Conservation (phyloP, 257 asterid species). For the Lycium barbarum region DNA sequence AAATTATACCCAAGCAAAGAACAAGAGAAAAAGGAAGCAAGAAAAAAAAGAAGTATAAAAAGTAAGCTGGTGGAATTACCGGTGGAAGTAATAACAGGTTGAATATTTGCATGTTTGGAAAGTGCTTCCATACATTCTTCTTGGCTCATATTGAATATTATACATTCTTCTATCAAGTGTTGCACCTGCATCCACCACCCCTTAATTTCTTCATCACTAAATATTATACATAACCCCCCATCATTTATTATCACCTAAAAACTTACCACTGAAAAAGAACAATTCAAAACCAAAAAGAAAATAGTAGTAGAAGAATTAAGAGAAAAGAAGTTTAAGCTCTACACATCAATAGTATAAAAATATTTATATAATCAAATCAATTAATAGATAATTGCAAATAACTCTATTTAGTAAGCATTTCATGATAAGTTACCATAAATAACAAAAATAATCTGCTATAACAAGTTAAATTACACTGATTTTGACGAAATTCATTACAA, state of each 20-base stretch:
- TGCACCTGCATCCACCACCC: constrained; percentile 43
- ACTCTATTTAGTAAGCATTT: too few species aligned
- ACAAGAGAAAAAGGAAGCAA: not conserved
- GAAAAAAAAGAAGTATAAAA: not conserved
- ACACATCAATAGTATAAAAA: not conserved
- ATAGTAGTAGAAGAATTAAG: too few species aligned
- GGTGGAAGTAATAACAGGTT: constrained; percentile 56
- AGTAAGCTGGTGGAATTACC: constrained; percentile 29
- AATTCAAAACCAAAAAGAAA: too few species aligned
- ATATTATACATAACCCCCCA: not conserved
- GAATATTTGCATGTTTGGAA: constrained; percentile 56
- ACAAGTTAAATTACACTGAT: too few species aligned
- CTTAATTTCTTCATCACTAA: not conserved
- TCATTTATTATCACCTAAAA: not conserved
- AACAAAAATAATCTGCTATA: too few species aligned
- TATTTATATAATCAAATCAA: not conserved
- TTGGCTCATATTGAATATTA: constrained; percentile 50
- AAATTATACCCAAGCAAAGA: not conserved
- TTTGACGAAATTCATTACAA: not conserved
- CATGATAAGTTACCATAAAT: too few species aligned
- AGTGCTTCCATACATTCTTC: constrained; percentile 69
- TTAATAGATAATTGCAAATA: not conserved
- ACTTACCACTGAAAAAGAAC: not conserved
- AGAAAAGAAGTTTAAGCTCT: not conserved
- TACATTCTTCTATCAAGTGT: constrained; percentile 58